A percentile compares a stretch with the other conserved stretches of the same genome.
Evolutionary conservation across 108 stramenopile genomes (phyloP).

Genomic region (Chaetoceros muelleri): DNA sequence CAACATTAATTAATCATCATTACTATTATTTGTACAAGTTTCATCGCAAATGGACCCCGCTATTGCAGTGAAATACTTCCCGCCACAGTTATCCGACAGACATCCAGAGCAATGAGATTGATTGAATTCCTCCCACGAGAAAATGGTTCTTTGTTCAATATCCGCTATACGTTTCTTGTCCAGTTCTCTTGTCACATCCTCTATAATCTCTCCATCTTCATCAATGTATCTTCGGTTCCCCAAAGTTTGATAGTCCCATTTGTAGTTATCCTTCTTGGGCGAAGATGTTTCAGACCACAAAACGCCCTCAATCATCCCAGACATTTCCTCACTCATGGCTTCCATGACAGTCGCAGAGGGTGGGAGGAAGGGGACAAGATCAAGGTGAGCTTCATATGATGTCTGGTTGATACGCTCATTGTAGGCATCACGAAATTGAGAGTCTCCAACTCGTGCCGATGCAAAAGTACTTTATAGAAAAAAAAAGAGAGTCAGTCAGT

Average conservation of each 20-base stretch:
- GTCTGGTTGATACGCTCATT: slow-evolving; percentile 3
- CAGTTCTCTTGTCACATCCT: slow-evolving; percentile 3
- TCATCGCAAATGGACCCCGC: neutral
- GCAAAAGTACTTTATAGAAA: slow-evolving; percentile 10
- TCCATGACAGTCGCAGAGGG: slow-evolving; percentile 5
- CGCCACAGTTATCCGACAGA: neutral
- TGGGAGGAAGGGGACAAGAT: slow-evolving; percentile 17
- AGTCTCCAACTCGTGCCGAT: slow-evolving; percentile 12
- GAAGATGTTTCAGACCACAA: neutral
- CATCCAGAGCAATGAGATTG: slow-evolving; percentile 13
- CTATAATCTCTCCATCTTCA: neutral
- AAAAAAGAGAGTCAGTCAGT: neutral
- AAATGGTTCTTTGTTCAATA: slow-evolving; percentile 8
- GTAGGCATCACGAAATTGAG: slow-evolving; percentile 1
- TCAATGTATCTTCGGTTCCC: slow-evolving; percentile 9
- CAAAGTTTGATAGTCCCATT: slow-evolving; percentile 10
- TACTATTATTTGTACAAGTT: neutral
- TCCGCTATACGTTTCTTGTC: slow-evolving; percentile 7
- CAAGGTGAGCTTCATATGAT: slow-evolving; percentile 16
- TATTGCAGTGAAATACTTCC: neutral
- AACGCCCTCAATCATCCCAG: neutral
- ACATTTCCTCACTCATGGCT: slow-evolving; percentile 1
- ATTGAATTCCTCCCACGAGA: slow-evolving; percentile 1
- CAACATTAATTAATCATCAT: too few relatives aligned
- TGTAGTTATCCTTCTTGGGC: neutral